Evolutionary conservation across 345 rosid genomes (phyloP), one percentile per base, ranked within the genome.

Genomic region (Anacardium occidentale): DNA sequence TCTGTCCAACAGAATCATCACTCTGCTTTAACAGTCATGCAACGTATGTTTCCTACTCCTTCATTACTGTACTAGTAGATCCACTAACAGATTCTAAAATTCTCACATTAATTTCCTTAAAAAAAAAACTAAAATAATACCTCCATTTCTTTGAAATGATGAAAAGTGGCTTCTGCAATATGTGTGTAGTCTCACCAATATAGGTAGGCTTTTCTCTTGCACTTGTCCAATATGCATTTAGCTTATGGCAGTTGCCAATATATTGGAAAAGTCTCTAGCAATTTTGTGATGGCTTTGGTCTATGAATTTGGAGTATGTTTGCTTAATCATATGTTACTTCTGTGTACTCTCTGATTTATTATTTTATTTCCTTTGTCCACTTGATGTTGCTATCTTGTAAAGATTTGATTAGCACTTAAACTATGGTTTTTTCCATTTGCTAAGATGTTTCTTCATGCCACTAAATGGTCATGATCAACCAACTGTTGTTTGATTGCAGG

Each of bases 11-110:
- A 20, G 98, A 90, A 82, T 91, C 98, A 63, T 94, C 90, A 84
- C 84, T 89, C 74, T 94, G 98, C 84, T 94, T 94, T 78, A 90
- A 84, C 76, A 85, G 86, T 72, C 83, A 90, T 79, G 93, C 97
- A 62, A 81, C 85, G 98, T 94, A 91, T 45, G 96, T 78, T 20
- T 78, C 74, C 63, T 24, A 26, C 73, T 71, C 71, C 79, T 76
- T 26, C 11, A 34, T 72, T 17, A 13, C 62, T 65, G 64, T 20
- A 57, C 21, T 40, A 56, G 14, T 57, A 40, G 34, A 54, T 57
- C 24, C 64, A 22, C 44, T 2, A 15, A 40, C 62, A 3, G 22
- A 37, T 69, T 69, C 40, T 24, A 22, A 64, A 69, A 11, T 55
- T 69, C 52, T 55, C 54, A 7, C 42, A 10, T 57, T 57, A 56